Evolutionary conservation across 305 asterid species (phyloP), one percentile per base, ranked within the genome.

Genomic region (Fraxinus velutina): DNA sequence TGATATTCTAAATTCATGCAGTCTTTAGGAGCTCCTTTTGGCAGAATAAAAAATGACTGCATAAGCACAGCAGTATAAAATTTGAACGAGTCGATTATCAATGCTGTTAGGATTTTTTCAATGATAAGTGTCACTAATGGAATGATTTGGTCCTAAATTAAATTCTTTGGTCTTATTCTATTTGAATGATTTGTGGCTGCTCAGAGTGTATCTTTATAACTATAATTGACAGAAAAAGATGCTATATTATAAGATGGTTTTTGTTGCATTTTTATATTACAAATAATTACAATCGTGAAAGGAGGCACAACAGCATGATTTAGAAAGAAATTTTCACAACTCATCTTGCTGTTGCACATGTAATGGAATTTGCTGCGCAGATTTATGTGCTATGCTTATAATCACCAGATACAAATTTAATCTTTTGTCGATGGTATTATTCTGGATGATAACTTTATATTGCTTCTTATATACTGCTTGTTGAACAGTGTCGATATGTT

Each of bases 381-480:
- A 55, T 55, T 5, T n/a, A 55, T 17, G 66, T 76, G 70, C 73
- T 75, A 57, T 34, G 19, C 55, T 50, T 76, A 37, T 52, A 39
- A 47, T 77, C 37, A 5, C 79, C 42, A 42, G 83, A 64, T 24
- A 78, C 42, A 73, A 74, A 37, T 60, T 75, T 29, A 68, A 29
- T 76, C 57, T 57, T 79, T 36, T 21, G 76, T 73, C 79, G 68
- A n/a, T 71, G 29, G 30, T 37, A 60, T 37, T 13, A n/a, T 75
- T 15, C 73, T 78, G 75, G 81, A 81, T 75, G 72, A 22, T 10
- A 21, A 44, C 19, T 78, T 55, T 24, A 42, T 9, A 57, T 78
- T 81, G 82, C 77, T 73, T 37, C n/a, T 76, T 34, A 13, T 30
- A 55, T 55, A 68, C 64, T n/a, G 39, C 47, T 68, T 66, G n/a